Evolutionary conservation across 305 asterid species (phyloP), one percentile per base, ranked within the genome.

Genomic region (Rubia balearica): DNA sequence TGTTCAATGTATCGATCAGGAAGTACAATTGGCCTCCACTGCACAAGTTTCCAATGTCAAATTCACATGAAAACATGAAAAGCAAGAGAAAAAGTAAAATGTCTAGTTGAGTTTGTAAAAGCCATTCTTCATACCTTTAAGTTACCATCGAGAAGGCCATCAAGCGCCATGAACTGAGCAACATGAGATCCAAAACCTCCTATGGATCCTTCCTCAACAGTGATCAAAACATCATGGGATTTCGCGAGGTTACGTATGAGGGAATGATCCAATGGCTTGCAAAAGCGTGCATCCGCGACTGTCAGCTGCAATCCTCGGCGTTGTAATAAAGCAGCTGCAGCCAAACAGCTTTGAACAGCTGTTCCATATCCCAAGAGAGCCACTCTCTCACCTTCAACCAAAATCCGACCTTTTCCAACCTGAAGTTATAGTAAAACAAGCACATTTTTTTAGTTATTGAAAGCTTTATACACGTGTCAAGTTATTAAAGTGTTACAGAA

Each of bases 1-100:
- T 92, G 98, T 27, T 92, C 98, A 10, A 92, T 90, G 68, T 92
- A 92, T 43, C 88, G 83, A 80, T 93, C 98, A 0, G 97, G 98
- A 62, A 94, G 96, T 75, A 91, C 97, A 81, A 94, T 27, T 0
- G 98, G 98, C 81, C 97, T 91, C 98, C 98, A 94, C 98, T 94
- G 96, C 85, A 83, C 8, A 77, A 71, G 16, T 73, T 67, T 66
- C 60, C 69, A 48, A n/a, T 16, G 43, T 5, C 19, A 53, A 41
- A 36, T 67, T 60, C 62, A 46, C 17, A 48, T 33, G 38, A 67
- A 19, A 6, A 55, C 70, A 43, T 27, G 36, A 67, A 27, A 57
- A 48, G 27, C 17, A 49, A 46, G 45, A 67, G 33, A 40, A 67
- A 62, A 36, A 62, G 27, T 10, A 3, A 33, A 30, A 17, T 51